Evolutionary conservation across 208 protist species (phyloP).

Genomic region (Wallacemonas sp.): DNA sequence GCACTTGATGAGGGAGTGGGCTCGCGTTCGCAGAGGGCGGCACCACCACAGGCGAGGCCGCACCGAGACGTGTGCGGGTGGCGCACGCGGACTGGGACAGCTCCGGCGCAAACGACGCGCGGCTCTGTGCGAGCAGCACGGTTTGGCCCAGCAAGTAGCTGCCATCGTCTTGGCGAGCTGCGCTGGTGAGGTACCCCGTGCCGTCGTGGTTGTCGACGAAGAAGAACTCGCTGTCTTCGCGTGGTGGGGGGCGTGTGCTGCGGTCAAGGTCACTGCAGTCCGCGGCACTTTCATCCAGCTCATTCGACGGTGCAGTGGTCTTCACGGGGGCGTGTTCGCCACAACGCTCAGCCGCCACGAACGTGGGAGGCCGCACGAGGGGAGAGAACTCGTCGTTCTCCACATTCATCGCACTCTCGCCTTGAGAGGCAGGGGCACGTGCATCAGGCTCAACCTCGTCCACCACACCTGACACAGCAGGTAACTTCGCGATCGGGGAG

Average conservation of each 20-base stretch:
- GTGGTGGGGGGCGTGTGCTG: conserved; percentile 2
- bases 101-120: background rate
- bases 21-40: conserved; percentile 12
- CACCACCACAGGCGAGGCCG: conserved; percentile 19
- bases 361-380: background rate
- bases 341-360: background rate
- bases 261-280: background rate
- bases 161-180: conserved; percentile 40
- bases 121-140: conserved; percentile 44
- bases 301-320: background rate
- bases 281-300: background rate
- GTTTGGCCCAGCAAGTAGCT: conserved; percentile 49
- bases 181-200: conserved; percentile 53
- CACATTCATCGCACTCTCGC: background rate
- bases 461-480: background rate
- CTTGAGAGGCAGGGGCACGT: background rate
- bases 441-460: background rate
- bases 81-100: too few species aligned
- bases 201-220: conserved; percentile 67
- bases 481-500: background rate
- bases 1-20: conserved; percentile 2
- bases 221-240: conserved; percentile 28
- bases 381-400: conserved; percentile 2
- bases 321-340: conserved; percentile 5
- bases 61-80: too few species aligned